phyloP scores from a whole-genome alignment of 75 land plant species.

The Ceratopteris richardii region DNA sequence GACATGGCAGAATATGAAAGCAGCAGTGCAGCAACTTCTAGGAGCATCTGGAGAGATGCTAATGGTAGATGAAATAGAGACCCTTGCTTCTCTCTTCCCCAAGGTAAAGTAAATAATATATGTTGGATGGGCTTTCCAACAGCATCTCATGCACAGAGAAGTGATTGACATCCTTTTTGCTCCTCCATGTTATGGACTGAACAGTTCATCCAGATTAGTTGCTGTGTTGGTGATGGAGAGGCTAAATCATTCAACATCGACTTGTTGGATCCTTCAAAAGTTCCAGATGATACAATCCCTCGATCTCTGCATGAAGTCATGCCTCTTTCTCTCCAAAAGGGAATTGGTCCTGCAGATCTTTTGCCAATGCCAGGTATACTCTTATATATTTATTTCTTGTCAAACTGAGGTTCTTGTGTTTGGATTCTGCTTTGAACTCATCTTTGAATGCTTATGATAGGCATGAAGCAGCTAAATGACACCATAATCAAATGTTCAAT shows the following conservation, averaged over 20 bases:
- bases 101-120: constrained; percentile 38
- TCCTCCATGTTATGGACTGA: neutral
- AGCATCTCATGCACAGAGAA: neutral
- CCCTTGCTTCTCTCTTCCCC: constrained; percentile 61
- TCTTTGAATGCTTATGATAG: constrained; percentile 5
- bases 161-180: neutral
- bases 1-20: constrained; percentile 45
- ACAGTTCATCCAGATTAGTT: constrained; percentile 26
- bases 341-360: constrained; percentile 20
- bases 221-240: constrained; percentile 21
- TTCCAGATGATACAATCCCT: neutral
- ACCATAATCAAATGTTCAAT: constrained; percentile 7
- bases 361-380: constrained; percentile 17
- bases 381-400: neutral
- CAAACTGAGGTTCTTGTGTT: constrained; percentile 1
- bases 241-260: constrained; percentile 24
- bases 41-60: constrained; percentile 27
- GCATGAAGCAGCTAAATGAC: constrained; percentile 10
- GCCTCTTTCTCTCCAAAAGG: constrained; percentile 17
- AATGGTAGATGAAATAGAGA: constrained; percentile 40
- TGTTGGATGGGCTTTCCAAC: neutral
- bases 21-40: constrained; percentile 35
- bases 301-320: constrained; percentile 10
- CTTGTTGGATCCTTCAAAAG: constrained; percentile 26
- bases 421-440: neutral